A percentile compares a stretch with the other conserved stretches of the same genome.
phyloP scores from a whole-genome alignment of 495 filamentous ascomycete species.

The Neurospora terricola region DNA sequence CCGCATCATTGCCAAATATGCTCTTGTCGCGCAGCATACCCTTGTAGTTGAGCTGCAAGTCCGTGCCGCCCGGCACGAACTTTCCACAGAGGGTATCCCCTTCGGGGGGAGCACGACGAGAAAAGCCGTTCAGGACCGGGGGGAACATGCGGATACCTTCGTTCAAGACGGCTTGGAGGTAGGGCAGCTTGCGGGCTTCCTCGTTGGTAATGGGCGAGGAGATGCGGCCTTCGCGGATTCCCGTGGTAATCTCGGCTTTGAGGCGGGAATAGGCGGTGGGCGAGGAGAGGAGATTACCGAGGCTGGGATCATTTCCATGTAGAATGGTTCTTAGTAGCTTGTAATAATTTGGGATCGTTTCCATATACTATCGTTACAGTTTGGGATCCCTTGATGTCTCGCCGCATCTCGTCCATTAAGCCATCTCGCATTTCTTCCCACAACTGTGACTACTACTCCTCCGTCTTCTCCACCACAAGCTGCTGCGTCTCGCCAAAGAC shows the following conservation, averaged over 20 bases:
- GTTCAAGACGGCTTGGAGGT: constrained; percentile 24
- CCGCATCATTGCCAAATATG: constrained; percentile 36
- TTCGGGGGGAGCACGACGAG: constrained; percentile 15
- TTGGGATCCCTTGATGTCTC: not conserved
- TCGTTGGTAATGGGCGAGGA: constrained; percentile 52
- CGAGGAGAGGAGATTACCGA: constrained; percentile 38
- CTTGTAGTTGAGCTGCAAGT: constrained; percentile 25
- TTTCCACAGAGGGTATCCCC: constrained; percentile 39
- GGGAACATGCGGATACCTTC: constrained; percentile 19
- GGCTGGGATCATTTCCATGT: no score
- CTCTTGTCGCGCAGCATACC: constrained; percentile 22
- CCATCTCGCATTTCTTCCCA: not conserved
- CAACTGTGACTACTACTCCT: not conserved
- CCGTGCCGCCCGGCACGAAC: not conserved
- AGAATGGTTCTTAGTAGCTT: no score
- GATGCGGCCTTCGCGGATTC: constrained; percentile 24
- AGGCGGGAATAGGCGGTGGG: constrained; percentile 39
- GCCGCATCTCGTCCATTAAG: constrained; percentile 1
- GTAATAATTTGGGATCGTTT: no score
- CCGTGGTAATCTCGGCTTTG: constrained; percentile 44
- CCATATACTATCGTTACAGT: no score
- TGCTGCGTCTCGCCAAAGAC: not conserved
- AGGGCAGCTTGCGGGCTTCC: constrained; percentile 35
- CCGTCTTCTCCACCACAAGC: not conserved
- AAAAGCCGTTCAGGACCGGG: constrained; percentile 7